A percentile compares a stretch with the other conserved stretches of the same genome.
phyloP scores from a whole-genome alignment of 441 rosid genomes.

The Populus hybrid region DNA sequence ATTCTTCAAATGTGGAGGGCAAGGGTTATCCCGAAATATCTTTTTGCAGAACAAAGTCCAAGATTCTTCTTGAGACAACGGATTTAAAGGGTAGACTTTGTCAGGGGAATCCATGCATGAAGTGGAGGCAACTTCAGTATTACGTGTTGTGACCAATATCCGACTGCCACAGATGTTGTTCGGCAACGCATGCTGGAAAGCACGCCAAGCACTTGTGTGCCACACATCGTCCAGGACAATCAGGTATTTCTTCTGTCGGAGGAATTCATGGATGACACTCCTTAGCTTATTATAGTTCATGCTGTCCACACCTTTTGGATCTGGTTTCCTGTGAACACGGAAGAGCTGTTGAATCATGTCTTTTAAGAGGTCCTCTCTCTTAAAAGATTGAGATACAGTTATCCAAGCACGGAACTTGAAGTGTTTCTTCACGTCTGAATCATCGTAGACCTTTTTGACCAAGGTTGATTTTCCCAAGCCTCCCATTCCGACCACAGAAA shows the following conservation, averaged over 20 bases:
- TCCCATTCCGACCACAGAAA: slow-evolving; percentile 29
- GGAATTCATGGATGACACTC: background rate
- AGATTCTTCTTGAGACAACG: slow-evolving; percentile 25
- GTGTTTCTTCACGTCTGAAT: slow-evolving; percentile 2
- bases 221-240: slow-evolving; percentile 28
- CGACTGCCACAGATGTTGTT: slow-evolving; percentile 22
- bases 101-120: slow-evolving; percentile 8
- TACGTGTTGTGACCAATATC: slow-evolving; percentile 25
- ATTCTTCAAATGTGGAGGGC: slow-evolving; percentile 27
- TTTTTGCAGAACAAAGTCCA: slow-evolving; percentile 37
- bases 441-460: slow-evolving; percentile 17
- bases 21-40: slow-evolving; percentile 23
- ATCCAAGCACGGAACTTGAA: slow-evolving; percentile 11
- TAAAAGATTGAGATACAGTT: background rate
- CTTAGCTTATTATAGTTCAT: slow-evolving; percentile 14
- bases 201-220: slow-evolving; percentile 12
- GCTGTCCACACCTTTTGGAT: slow-evolving; percentile 15
- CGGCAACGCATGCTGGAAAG: slow-evolving; percentile 19
- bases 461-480: slow-evolving; percentile 30
- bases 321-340: background rate
- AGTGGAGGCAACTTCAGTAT: slow-evolving; percentile 17
- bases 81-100: slow-evolving; percentile 13
- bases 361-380: slow-evolving; percentile 6
- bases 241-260: slow-evolving; percentile 18
- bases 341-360: slow-evolving; percentile 20